These are phyloP conservation scores for Pneumocystis jirovecii DNA, from an alignment of 1,139 yeast genomes.

Conservation along the genomic window DNA sequence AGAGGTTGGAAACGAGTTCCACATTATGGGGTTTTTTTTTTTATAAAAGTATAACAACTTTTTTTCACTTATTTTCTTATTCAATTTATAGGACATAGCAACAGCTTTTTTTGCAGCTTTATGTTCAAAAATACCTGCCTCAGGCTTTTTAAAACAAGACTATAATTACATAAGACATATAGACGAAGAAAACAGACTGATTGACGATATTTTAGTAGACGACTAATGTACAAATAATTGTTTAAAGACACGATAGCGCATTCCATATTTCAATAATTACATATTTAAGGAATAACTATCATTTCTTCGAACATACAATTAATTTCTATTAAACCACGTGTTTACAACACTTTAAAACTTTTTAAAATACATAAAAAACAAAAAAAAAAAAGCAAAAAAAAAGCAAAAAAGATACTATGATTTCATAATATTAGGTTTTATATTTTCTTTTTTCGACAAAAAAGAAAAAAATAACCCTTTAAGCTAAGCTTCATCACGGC, in stretches of 20 bases:
- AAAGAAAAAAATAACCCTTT: neutral
- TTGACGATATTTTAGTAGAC: neutral
- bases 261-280: neutral
- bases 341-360: too few species aligned
- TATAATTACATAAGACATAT: neutral
- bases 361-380: neutral
- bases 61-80: neutral
- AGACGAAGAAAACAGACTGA: neutral
- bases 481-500: neutral
- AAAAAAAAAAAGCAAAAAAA: too few species aligned
- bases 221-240: neutral
- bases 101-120: neutral
- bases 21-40: neutral
- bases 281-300: too few species aligned
- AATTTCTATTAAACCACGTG: too few species aligned
- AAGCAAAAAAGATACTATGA: too few species aligned
- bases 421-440: neutral
- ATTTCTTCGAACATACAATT: too few species aligned
- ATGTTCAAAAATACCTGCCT: neutral
- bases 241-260: neutral
- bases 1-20: conserved; percentile 1
- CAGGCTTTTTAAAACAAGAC: neutral
- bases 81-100: neutral
- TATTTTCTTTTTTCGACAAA: neutral
- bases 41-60: neutral